These are phyloP conservation scores for Elaeagnus macrophylla DNA, from an alignment of 306 rosid genomes.

Conservation along the genomic window DNA sequence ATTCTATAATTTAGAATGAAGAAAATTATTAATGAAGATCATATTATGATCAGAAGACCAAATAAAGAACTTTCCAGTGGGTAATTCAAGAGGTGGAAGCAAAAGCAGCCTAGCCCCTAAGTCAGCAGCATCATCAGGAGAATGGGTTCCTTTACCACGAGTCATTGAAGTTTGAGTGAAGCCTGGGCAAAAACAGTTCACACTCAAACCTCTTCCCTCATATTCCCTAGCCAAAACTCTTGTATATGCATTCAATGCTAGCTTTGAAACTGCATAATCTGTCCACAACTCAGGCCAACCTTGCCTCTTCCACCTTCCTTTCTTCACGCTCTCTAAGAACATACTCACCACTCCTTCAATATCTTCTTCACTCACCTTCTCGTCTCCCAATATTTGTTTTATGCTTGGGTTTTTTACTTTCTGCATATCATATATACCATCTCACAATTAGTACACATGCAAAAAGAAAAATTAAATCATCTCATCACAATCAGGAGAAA, in stretches of 20 bases:
- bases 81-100: conserved; percentile 52
- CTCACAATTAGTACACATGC: not conserved
- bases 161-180: conserved; percentile 88
- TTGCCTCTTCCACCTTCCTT: conserved; percentile 46
- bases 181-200: conserved; percentile 78
- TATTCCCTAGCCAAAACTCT: conserved; percentile 49
- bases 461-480: too few species aligned
- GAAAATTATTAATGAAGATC: not conserved
- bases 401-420: conserved; percentile 41
- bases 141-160: conserved; percentile 53
- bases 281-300: conserved; percentile 96
- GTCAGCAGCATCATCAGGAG: conserved; percentile 47
- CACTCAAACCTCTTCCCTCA: conserved; percentile 29
- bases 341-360: conserved; percentile 33
- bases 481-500: too few species aligned
- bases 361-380: conserved; percentile 37
- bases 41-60: not conserved
- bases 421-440: conserved; percentile 23
- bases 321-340: conserved; percentile 47
- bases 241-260: conserved; percentile 69
- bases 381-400: conserved; percentile 22
- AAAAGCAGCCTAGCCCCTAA: conserved; percentile 40
- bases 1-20: conserved; percentile 7
- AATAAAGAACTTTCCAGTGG: conserved; percentile 49
- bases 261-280: conserved; percentile 75